Evolutionary conservation across 129 eudicot species (phyloP), one percentile per base, ranked within the genome.

Genomic region (Artemisia tridentata): DNA sequence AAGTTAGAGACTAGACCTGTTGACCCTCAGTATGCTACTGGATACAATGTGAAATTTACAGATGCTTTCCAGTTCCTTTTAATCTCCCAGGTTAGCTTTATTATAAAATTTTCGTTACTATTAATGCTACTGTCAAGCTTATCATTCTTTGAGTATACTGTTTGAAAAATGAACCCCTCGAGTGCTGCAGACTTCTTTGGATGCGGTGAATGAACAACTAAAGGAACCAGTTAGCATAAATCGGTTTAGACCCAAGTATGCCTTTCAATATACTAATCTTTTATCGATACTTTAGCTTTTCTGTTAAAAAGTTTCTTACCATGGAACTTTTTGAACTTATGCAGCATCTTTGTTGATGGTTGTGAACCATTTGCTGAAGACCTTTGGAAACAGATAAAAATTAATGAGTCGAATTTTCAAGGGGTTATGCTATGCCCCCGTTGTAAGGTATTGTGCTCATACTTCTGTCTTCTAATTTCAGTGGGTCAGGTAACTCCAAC

Each of bases 231-330:
- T 90, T 27, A 69, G 80, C 49, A 80, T 85, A 53, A 85, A 87
- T 71, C 95, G 95, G 47, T 90, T 90, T 58, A 83, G 95, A 72
- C 91, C 97, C 85, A 90, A 90, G 97, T 90, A 85, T 25, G 29
- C 68, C 4, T 53, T 47, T 69, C 0, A 41, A 12, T 59, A 17
- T 17, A 29, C 19, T 29, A 15, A 31, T 34, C 34, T 19, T 34
- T 38, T 38, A 7, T 38, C 45, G 10, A 38, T 38, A 7, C 45
- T 15, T 70, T 34, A 53, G 74, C 51, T 69, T 54, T 55, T 70
- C 1, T 23, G 1, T 6, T 55, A 68, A 54, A 1, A 10, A 54
- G 27, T 25, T 21, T 75, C 23, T 59, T 38, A 58, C 31, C 25
- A 20, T 49, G 20, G 53, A 65, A 63, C 15, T 27, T 56, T 54